These are phyloP conservation scores for Diaporthe ilicicola DNA, from an alignment of 2,329 filamentous ascomycete genomes.

Conservation along the genomic window DNA sequence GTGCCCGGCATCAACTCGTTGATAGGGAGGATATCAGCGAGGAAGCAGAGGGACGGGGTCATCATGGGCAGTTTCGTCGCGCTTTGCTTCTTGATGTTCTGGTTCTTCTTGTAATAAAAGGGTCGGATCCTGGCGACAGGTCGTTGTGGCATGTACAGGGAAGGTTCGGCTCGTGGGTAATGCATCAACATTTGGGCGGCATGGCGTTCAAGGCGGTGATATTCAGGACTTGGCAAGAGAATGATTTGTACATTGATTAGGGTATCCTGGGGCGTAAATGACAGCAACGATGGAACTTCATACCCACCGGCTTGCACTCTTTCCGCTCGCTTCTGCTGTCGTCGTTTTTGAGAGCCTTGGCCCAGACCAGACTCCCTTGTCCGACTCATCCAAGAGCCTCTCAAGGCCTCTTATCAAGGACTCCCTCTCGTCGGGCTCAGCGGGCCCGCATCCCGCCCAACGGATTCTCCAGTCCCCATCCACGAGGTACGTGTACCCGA, in stretches of 20 bases:
- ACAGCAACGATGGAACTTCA: slow-evolving; percentile 13
- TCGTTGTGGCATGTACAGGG: background rate
- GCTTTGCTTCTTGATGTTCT: slow-evolving; percentile 86
- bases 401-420: slow-evolving; percentile 71
- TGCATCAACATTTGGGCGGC: slow-evolving; percentile 26
- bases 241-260: slow-evolving; percentile 31
- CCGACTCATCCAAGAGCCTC: slow-evolving; percentile 68
- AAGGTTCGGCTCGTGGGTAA: slow-evolving; percentile 5
- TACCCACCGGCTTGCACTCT: slow-evolving; percentile 2
- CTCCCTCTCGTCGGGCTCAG: slow-evolving; percentile 71
- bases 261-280: slow-evolving; percentile 29
- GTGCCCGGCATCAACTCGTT: slow-evolving; percentile 92
- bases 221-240: slow-evolving; percentile 15
- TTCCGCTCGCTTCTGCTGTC: background rate
- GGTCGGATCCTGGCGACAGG: background rate
- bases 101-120: slow-evolving; percentile 71
- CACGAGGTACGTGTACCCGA: slow-evolving; percentile 92
- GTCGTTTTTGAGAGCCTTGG: slow-evolving; percentile 2
- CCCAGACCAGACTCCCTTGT: slow-evolving; percentile 41
- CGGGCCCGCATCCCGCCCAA: slow-evolving; percentile 86
- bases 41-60: slow-evolving; percentile 93
- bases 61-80: slow-evolving; percentile 93
- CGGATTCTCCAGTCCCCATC: slow-evolving; percentile 88
- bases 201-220: slow-evolving; percentile 27
- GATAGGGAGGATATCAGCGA: slow-evolving; percentile 91